A percentile compares a stretch with the other conserved stretches of the same genome.
phyloP scores from a whole-genome alignment of 164 flowering plant genomes.

The Sextonia rubra region DNA sequence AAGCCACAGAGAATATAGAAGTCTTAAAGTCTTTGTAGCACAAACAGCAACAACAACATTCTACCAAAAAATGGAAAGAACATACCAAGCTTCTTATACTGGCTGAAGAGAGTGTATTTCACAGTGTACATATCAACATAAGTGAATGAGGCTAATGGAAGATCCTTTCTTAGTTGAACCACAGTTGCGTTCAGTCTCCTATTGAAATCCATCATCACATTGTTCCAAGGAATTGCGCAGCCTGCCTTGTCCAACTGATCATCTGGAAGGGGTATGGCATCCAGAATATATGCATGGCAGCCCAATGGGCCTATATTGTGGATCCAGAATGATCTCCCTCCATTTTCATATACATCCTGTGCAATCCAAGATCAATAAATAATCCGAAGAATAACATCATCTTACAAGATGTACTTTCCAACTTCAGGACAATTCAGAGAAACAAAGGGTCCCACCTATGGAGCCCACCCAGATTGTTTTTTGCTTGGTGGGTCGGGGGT shows the following conservation, averaged over 20 bases:
- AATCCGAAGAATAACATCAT: neutral
- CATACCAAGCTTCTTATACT: slow-evolving; percentile 38
- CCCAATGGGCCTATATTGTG: slow-evolving; percentile 65
- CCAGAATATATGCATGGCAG: slow-evolving; percentile 41
- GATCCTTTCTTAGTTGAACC: slow-evolving; percentile 29
- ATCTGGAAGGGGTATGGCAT: slow-evolving; percentile 17
- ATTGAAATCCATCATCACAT: slow-evolving; percentile 45
- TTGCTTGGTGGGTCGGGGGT: too few species aligned
- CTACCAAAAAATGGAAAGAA: neutral
- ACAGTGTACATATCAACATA: slow-evolving; percentile 49
- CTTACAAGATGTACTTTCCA: neutral
- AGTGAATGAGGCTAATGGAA: slow-evolving; percentile 40
- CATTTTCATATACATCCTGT: slow-evolving; percentile 33
- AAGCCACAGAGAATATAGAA: too few species aligned
- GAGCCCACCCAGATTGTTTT: too few species aligned
- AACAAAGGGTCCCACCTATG: neutral
- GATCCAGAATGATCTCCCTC: slow-evolving; percentile 56
- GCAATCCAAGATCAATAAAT: neutral
- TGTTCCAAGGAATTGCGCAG: slow-evolving; percentile 40
- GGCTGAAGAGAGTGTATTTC: slow-evolving; percentile 44
- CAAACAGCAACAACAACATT: too few species aligned
- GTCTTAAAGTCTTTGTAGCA: too few species aligned
- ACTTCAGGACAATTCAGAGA: neutral
- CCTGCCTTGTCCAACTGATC: slow-evolving; percentile 39
- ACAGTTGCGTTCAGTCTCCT: slow-evolving; percentile 30